phyloP scores from a whole-genome alignment of 345 rosid species.

The Reutealis trisperma region DNA sequence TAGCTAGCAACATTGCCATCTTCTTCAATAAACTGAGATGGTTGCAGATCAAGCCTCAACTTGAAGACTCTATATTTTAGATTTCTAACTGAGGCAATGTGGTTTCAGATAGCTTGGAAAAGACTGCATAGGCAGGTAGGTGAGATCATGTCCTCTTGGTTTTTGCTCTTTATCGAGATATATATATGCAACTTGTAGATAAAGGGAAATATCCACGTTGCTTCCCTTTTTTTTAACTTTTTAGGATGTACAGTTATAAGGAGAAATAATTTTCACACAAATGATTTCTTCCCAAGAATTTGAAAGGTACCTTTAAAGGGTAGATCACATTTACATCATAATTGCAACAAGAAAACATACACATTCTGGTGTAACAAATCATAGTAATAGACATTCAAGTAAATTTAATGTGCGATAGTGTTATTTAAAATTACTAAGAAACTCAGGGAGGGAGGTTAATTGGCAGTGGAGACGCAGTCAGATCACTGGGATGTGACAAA shows the following conservation, averaged over 20 bases:
- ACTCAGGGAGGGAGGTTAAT: too few species aligned
- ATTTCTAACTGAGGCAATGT: background rate
- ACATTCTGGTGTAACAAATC: too few species aligned
- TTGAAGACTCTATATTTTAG: background rate
- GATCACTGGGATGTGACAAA: too few species aligned
- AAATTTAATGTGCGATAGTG: background rate
- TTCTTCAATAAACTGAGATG: background rate
- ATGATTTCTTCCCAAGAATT: background rate
- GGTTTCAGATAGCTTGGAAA: background rate
- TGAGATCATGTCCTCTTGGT: background rate
- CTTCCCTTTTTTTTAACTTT: constrained; percentile 5
- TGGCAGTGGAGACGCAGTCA: too few species aligned
- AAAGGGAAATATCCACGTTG: background rate
- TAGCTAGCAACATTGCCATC: constrained; percentile 44
- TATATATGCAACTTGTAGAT: background rate
- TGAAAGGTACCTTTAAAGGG: background rate
- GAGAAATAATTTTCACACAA: background rate
- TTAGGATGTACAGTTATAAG: background rate
- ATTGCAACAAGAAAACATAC: background rate
- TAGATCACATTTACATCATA: background rate
- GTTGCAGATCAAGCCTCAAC: too few species aligned
- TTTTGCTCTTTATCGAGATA: background rate
- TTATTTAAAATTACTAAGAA: too few species aligned
- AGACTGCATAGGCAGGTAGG: background rate
- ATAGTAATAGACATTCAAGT: background rate